phyloP scores from a whole-genome alignment of 768 basidiomycete species.

The Serendipita sp. region DNA sequence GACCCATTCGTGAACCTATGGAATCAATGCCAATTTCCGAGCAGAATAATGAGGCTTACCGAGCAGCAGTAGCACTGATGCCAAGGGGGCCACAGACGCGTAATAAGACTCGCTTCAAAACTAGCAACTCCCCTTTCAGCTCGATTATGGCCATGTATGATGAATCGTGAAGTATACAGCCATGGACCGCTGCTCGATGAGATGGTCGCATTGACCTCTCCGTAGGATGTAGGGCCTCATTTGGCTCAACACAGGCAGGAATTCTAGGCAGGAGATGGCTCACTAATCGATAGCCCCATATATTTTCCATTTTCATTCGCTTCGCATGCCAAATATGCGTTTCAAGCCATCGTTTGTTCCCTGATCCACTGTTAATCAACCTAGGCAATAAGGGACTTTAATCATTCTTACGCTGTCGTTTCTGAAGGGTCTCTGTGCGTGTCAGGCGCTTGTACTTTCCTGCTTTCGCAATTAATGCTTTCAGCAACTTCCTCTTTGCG shows the following conservation, averaged over 20 bases:
- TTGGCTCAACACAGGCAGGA: not conserved
- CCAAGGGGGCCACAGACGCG: constrained; percentile 49
- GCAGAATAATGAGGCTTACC: constrained; percentile 24
- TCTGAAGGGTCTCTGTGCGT: constrained; percentile 43
- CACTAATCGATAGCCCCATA: constrained; percentile 86
- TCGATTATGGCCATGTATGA: constrained; percentile 71
- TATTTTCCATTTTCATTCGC: constrained; percentile 82
- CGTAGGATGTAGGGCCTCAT: constrained; percentile 66
- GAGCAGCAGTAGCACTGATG: constrained; percentile 38
- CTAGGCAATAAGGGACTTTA: not conserved
- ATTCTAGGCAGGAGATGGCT: constrained; percentile 11
- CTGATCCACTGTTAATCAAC: constrained; percentile 24
- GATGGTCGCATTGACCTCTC: constrained; percentile 88
- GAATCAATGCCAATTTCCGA: not conserved
- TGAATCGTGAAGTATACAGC: constrained; percentile 77
- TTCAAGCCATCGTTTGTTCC: constrained; percentile 81
- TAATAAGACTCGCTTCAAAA: constrained; percentile 37
- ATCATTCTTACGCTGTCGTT: constrained; percentile 48
- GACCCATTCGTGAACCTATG: constrained; percentile 49
- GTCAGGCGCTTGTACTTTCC: constrained; percentile 44
- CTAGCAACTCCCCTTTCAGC: constrained; percentile 42
- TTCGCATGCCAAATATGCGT: constrained; percentile 97
- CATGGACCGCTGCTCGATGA: constrained; percentile 72
- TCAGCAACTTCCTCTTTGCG: constrained; percentile 24
- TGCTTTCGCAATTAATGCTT: constrained; percentile 39